phyloP scores from a whole-genome alignment of 2,329 filamentous ascomycete genomes.

The Verticillium albo-atrum region DNA sequence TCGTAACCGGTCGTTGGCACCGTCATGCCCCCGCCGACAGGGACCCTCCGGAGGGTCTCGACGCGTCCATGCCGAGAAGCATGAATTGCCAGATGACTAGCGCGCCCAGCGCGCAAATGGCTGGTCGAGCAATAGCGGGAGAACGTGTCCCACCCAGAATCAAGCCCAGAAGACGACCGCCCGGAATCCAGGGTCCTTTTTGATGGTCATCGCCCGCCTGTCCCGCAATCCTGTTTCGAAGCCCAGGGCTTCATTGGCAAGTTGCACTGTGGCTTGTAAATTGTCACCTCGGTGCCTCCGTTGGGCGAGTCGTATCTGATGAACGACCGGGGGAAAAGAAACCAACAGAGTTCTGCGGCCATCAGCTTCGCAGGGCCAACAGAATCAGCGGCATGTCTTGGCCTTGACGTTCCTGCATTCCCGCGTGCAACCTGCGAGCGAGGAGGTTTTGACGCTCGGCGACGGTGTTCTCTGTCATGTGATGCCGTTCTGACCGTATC shows the following conservation, averaged over 20 bases:
- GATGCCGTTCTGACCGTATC: not conserved
- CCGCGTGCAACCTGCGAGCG: not conserved
- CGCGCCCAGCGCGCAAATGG: not conserved
- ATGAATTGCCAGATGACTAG: not conserved
- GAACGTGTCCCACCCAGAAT: not conserved
- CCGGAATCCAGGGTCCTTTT: not conserved
- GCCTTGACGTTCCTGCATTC: not conserved
- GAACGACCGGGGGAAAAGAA: not conserved
- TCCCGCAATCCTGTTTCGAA: not conserved
- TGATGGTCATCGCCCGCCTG: not conserved
- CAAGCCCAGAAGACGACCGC: not conserved
- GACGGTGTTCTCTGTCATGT: not conserved
- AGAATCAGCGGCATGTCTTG: not conserved
- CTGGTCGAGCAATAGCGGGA: not conserved
- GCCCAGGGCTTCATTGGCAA: not conserved
- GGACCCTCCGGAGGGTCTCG: not conserved
- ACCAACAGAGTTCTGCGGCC: not conserved
- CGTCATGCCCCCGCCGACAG: not conserved
- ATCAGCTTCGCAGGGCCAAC: not conserved
- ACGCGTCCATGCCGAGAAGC: not conserved
- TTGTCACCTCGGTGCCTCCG: not conserved
- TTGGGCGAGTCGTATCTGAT: not conserved
- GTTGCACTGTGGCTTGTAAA: not conserved
- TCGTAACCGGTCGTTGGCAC: not conserved
- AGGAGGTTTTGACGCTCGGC: not conserved